phyloP scores from a whole-genome alignment of 768 basidiomycete species.

The Hypholoma fasciculare region DNA sequence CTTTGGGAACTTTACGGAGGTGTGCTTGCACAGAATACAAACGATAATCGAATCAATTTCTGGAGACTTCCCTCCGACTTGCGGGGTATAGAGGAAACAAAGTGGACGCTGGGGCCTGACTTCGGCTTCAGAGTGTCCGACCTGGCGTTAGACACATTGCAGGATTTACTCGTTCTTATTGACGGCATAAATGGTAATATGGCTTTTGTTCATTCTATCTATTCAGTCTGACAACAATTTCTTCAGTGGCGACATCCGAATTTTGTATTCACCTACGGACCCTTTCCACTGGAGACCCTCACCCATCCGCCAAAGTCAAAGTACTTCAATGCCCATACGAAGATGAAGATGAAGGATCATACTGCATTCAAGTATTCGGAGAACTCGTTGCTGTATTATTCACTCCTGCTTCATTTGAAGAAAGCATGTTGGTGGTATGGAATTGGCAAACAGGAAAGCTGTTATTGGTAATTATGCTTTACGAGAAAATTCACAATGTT shows the following conservation, averaged over 20 bases:
- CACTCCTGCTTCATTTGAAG: slow-evolving; percentile 26
- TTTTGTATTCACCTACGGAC: slow-evolving; percentile 45
- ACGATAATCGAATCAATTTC: not conserved
- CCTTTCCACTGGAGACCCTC: slow-evolving; percentile 43
- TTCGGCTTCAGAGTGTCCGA: slow-evolving; percentile 45
- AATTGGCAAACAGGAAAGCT: slow-evolving; percentile 62
- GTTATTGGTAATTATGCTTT: slow-evolving; percentile 45
- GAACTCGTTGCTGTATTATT: slow-evolving; percentile 54
- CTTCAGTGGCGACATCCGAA: not conserved
- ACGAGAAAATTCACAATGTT: not conserved
- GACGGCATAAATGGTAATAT: slow-evolving; percentile 21
- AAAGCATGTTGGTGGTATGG: slow-evolving; percentile 58
- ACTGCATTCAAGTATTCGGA: slow-evolving; percentile 55
- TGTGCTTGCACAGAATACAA: slow-evolving; percentile 25
- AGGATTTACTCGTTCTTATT: slow-evolving; percentile 60
- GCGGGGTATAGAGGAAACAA: slow-evolving; percentile 44
- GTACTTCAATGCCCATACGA: slow-evolving; percentile 20
- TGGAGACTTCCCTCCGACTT: slow-evolving; percentile 44
- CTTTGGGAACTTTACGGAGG: slow-evolving; percentile 57
- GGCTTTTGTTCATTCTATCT: too few species aligned
- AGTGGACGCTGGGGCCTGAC: slow-evolving; percentile 40
- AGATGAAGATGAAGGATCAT: slow-evolving; percentile 28
- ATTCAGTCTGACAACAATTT: not conserved
- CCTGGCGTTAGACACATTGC: slow-evolving; percentile 65
- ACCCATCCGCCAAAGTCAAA: slow-evolving; percentile 43